Evolutionary conservation across 2,329 filamentous ascomycete species (phyloP), one percentile per base, ranked within the genome.

Genomic region (Emmonsiellopsis sp.): DNA sequence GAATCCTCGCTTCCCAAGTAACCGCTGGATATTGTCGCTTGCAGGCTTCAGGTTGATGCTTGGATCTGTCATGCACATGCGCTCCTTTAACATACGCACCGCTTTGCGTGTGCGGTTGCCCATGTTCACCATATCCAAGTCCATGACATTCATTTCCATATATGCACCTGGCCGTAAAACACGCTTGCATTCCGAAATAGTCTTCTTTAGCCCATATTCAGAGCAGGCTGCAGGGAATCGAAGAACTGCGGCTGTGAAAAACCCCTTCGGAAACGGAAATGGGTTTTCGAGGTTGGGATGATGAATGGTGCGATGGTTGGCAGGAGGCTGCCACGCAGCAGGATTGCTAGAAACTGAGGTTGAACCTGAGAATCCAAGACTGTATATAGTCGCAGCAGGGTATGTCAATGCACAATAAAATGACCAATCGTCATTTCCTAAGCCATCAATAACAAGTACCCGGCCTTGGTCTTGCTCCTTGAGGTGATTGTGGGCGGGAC

Each of bases 401-500:
- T 77, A 77, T 2, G 73, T 75, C 48, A 77, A 62, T 11, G 74
- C 72, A 59, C 74, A 77, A 58, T 77, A 77, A 58, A 75, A 76
- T 7, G 74, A 77, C 74, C 74, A 77, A 54, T 77, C 74, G 52
- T 76, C 73, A 51, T 76, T 76, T n/a, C 73, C 74, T 14, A 77
- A 63, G 10, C 74, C 74, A 56, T 77, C 74, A 45, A 77, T 70
- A 27, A 77, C 72, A 36, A 77, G 66, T 17, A 77, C 73, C 43
- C 72, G 68, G 21, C 71, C 68, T 50, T 73, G 68, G 5, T 69
- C 65, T 21, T 65, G 63, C 5, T 63, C 57, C 42, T 70, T 67
- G 34, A 76, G 66, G 49, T 74, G 73, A 34, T 71, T 71, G 56
- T 76, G 73, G 8, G 73, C 74, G 10, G 74, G 74, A 42, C 74